These are phyloP conservation scores for Chamaenerion angustifolium DNA, from an alignment of 345 rosid species.

Conservation along the genomic window DNA sequence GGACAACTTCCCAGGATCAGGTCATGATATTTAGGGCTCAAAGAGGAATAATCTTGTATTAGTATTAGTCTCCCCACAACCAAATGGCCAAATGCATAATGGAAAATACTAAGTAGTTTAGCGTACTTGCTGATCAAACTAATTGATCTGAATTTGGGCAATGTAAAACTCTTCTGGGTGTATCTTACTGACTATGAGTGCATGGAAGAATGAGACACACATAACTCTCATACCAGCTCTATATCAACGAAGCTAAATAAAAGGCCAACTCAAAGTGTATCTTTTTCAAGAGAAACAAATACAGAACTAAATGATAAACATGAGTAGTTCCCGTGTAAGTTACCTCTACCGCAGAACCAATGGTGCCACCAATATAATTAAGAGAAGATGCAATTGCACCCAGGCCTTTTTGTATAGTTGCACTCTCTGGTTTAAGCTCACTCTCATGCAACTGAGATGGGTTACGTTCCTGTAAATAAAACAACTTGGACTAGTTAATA, in stretches of 20 bases:
- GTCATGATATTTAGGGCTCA: no score
- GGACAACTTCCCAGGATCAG: no score
- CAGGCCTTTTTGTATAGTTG: constrained; percentile 51
- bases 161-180: no score
- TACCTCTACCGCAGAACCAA: constrained; percentile 75
- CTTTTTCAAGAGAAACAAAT: not conserved
- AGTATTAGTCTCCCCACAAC: no score
- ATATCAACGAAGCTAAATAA: not conserved
- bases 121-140: no score
- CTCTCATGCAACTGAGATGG: constrained; percentile 15
- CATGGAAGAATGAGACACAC: no score
- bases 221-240: not conserved
- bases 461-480: constrained; percentile 19
- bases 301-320: constrained; percentile 1
- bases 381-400: constrained; percentile 60
- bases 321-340: constrained; percentile 4
- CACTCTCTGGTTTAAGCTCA: constrained; percentile 28
- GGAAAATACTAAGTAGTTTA: no score
- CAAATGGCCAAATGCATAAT: no score
- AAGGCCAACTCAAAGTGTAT: not conserved
- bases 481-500: not conserved
- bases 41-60: no score
- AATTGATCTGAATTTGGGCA: no score
- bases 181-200: no score
- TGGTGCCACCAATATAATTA: constrained; percentile 52